Conservation (phyloP, 208 protist species). For the Leishmania martiniquensis region DNA sequence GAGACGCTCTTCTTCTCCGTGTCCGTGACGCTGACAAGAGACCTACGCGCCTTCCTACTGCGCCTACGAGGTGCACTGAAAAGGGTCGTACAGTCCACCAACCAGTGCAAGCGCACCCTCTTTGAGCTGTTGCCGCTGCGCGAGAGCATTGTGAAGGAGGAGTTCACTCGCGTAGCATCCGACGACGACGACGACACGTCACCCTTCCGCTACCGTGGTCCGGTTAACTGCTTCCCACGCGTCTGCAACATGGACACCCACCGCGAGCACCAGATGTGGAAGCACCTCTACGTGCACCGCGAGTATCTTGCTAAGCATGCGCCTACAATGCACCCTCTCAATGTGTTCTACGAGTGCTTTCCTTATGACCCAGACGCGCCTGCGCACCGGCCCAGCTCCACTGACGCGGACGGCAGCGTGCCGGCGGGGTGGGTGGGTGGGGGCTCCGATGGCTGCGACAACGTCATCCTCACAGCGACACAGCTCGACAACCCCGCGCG, state of each 20-base stretch:
- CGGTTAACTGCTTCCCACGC: conserved; percentile 72
- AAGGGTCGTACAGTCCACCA: conserved; percentile 41
- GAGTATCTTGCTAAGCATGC: conserved; percentile 68
- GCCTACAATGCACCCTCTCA: conserved; percentile 63
- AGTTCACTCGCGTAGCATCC: conserved; percentile 58
- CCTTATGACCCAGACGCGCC: conserved; percentile 45
- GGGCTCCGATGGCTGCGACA: conserved; percentile 49
- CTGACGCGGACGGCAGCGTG: conserved; percentile 2
- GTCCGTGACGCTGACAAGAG: conserved; percentile 53
- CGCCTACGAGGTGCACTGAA: conserved; percentile 50
- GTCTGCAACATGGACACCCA: conserved; percentile 71
- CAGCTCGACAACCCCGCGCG: conserved; percentile 40
- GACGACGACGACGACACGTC: conserved; percentile 22
- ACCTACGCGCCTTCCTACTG: conserved; percentile 52
- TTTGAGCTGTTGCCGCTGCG: conserved; percentile 53
- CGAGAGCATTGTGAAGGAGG: conserved; percentile 53
- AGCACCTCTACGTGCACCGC: conserved; percentile 52
- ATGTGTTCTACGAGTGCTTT: conserved; percentile 78
- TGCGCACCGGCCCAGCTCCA: conserved; percentile 1
- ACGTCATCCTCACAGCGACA: conserved; percentile 51
- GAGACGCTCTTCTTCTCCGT: conserved; percentile 65
- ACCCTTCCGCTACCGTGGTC: conserved; percentile 66
- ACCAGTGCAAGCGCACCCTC: conserved; percentile 36
- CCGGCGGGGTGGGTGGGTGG: conserved; percentile 67
- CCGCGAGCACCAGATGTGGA: conserved; percentile 65